Evolutionary conservation across 2,329 filamentous ascomycete genomes (phyloP).

Genomic region (Exophiala lecanii-corni): DNA sequence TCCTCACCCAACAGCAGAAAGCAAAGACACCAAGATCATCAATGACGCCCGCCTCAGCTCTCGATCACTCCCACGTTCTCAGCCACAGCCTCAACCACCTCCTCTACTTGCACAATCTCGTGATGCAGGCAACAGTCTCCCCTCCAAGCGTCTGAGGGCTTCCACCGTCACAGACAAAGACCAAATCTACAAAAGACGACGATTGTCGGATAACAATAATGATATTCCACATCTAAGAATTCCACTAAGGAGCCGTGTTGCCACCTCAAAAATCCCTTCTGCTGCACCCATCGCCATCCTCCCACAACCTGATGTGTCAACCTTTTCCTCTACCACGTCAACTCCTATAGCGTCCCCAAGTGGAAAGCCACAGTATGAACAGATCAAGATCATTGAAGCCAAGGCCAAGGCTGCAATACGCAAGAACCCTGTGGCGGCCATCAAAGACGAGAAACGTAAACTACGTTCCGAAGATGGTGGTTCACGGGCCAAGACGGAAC

Average conservation of each 20-base stretch:
- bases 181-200: conserved; percentile 24
- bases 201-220: conserved; percentile 18
- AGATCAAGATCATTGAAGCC: conserved; percentile 27
- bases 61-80: conserved; percentile 2
- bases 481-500: conserved; percentile 81
- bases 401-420: conserved; percentile 23
- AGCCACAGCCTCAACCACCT: conserved; percentile 14
- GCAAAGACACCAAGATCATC: neutral
- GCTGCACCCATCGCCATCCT: conserved; percentile 7
- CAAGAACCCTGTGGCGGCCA: conserved; percentile 6
- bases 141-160: conserved; percentile 22
- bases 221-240: conserved; percentile 23
- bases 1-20: neutral
- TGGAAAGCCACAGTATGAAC: conserved; percentile 26
- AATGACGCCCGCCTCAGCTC: neutral
- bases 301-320: conserved; percentile 7
- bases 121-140: conserved; percentile 11
- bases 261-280: conserved; percentile 12
- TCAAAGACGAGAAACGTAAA: conserved; percentile 61
- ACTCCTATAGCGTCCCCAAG: conserved; percentile 21
- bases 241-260: conserved; percentile 24
- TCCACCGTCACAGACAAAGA: conserved; percentile 15
- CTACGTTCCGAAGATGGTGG: conserved; percentile 79
- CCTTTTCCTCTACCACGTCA: conserved; percentile 9
- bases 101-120: conserved; percentile 18